phyloP scores from a whole-genome alignment of 768 basidiomycete genomes.

The Sarcomyxa edulis region DNA sequence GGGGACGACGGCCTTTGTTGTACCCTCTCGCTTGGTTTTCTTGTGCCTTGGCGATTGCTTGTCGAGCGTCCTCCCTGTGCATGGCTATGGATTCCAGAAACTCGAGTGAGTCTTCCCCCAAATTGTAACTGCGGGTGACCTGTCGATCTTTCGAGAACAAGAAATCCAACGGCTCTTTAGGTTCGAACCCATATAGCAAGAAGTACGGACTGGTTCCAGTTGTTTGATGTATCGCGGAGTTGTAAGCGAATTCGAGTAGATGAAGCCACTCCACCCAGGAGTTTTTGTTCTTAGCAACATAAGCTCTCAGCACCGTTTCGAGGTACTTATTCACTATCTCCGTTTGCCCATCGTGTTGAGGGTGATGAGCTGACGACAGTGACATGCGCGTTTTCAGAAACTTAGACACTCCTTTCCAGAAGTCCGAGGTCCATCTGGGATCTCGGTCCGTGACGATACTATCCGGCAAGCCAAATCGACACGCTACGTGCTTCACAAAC shows the following conservation, averaged over 20 bases:
- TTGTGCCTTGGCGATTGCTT: constrained; percentile 6
- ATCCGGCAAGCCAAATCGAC: no score
- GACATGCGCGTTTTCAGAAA: no score
- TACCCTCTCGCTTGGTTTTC: constrained; percentile 3
- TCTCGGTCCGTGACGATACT: no score
- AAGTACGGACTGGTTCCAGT: constrained; percentile 21
- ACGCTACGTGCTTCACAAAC: constrained; percentile 14
- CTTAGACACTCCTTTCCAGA: constrained; percentile 17
- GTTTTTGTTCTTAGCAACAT: constrained; percentile 14
- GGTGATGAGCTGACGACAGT: constrained; percentile 21
- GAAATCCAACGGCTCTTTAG: constrained; percentile 6
- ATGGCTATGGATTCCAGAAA: constrained; percentile 3
- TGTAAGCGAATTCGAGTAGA: constrained; percentile 24
- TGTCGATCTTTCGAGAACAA: constrained; percentile 1
- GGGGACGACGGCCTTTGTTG: not conserved
- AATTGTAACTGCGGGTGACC: constrained; percentile 4
- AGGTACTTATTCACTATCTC: constrained; percentile 22
- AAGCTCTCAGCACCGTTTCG: constrained; percentile 23
- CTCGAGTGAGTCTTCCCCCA: constrained; percentile 6
- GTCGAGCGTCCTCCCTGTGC: constrained; percentile 8
- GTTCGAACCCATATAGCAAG: constrained; percentile 22
- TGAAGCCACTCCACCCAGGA: constrained; percentile 21
- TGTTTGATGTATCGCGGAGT: constrained; percentile 17
- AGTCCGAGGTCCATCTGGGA: no score
- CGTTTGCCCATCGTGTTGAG: constrained; percentile 31